A percentile compares a stretch with the other conserved stretches of the same genome.
These are phyloP conservation scores for Citrus cavaleriei DNA, from an alignment of 345 rosid genomes.

Conservation along the genomic window DNA sequence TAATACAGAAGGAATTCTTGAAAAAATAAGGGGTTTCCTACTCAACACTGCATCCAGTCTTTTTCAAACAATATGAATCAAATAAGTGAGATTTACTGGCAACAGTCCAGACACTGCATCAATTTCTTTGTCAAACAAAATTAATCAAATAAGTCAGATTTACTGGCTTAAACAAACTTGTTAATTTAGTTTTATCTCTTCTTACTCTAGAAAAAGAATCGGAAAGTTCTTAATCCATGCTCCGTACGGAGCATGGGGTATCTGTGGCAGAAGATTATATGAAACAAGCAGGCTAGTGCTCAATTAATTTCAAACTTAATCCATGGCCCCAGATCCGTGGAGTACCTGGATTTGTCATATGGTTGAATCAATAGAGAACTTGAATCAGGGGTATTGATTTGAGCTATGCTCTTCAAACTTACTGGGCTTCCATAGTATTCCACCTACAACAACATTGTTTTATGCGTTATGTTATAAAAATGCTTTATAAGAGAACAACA, in stretches of 20 bases:
- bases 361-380: conserved; percentile 90
- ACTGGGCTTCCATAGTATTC: conserved; percentile 96
- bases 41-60: neutral
- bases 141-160: neutral
- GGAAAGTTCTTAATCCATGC: neutral
- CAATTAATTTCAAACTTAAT: neutral
- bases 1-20: neutral
- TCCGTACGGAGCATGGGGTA: neutral
- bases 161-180: neutral
- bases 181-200: neutral
- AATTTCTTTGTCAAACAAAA: no score
- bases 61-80: neutral
- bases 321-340: neutral
- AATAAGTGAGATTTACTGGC: neutral
- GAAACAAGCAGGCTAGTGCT: neutral
- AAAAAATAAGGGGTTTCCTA: conserved; percentile 1
- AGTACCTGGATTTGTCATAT: conserved; percentile 89
- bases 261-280: neutral
- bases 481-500: conserved; percentile 4
- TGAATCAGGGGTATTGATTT: conserved; percentile 89
- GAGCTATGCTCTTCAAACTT: conserved; percentile 84
- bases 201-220: neutral
- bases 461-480: neutral
- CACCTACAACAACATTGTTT: conserved; percentile 41
- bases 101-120: no score